phyloP scores from a whole-genome alignment of 2,329 filamentous ascomycete species.

The Lachnum nothofagi region DNA sequence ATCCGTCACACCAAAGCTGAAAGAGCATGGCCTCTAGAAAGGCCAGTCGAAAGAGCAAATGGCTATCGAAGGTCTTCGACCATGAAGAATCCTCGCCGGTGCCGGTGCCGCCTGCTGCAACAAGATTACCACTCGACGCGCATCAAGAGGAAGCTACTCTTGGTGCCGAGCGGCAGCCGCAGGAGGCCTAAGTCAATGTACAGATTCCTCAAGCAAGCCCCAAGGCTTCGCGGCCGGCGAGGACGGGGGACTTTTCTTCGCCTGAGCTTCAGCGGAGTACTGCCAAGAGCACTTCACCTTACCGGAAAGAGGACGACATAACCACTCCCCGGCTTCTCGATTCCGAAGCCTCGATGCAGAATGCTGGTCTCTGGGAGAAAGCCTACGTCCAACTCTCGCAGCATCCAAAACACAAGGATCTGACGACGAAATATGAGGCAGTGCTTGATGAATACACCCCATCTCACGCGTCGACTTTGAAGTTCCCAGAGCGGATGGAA shows the following conservation, averaged over 20 bases:
- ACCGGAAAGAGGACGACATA: background rate
- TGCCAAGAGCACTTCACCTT: background rate
- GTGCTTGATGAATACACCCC: conserved; percentile 1
- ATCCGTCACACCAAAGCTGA: no score
- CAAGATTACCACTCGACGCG: background rate
- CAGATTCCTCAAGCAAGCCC: background rate
- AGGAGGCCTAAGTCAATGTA: background rate
- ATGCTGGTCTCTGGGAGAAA: conserved; percentile 7
- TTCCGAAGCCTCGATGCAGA: conserved; percentile 4
- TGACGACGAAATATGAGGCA: conserved; percentile 4
- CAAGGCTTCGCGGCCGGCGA: background rate
- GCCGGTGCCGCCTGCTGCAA: background rate
- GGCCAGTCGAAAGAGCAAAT: conserved; percentile 1
- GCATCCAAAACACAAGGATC: conserved; percentile 4
- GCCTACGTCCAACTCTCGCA: conserved; percentile 1
- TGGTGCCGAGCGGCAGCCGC: background rate
- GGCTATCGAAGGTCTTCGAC: conserved; percentile 3
- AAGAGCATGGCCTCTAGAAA: no score
- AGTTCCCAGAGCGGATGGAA: conserved; percentile 5
- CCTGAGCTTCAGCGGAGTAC: no score
- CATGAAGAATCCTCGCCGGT: background rate
- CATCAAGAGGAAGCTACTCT: background rate
- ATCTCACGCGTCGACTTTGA: background rate
- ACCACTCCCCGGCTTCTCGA: conserved; percentile 1
- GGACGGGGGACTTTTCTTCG: no score